phyloP scores from a whole-genome alignment of 352 stramenopile species.

The Bremia lactucae region DNA sequence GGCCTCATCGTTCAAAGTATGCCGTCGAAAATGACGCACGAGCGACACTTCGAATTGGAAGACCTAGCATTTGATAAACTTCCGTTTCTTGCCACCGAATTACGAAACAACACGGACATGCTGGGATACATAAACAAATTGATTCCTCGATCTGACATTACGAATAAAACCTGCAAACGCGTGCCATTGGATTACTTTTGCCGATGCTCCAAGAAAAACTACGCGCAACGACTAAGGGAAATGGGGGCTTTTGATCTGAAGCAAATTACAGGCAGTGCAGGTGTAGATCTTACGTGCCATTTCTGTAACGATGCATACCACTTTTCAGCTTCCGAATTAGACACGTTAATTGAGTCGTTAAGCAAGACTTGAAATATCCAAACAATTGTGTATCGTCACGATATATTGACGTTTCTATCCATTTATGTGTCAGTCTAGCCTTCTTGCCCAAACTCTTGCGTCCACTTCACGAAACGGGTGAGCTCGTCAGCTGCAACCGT shows the following conservation, averaged over 20 bases:
- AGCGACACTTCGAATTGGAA: slow-evolving; percentile 49
- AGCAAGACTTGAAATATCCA: slow-evolving; percentile 4
- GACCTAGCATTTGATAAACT: slow-evolving; percentile 52
- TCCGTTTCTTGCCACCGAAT: slow-evolving; percentile 29
- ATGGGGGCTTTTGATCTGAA: slow-evolving; percentile 39
- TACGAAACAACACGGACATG: slow-evolving; percentile 47
- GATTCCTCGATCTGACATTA: slow-evolving; percentile 58
- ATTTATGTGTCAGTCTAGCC: slow-evolving; percentile 52
- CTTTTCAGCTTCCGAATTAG: slow-evolving; percentile 44
- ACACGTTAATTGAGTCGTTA: slow-evolving; percentile 23
- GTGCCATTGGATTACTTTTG: slow-evolving; percentile 78
- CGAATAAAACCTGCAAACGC: slow-evolving; percentile 38
- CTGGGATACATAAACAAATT: slow-evolving; percentile 66
- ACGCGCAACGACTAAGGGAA: slow-evolving; percentile 36
- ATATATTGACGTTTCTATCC: slow-evolving; percentile 13
- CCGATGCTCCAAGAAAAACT: slow-evolving; percentile 69
- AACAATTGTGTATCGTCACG: slow-evolving; percentile 21
- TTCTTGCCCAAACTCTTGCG: slow-evolving; percentile 98
- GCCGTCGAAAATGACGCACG: slow-evolving; percentile 38
- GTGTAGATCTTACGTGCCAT: slow-evolving; percentile 69
- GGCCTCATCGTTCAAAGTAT: slow-evolving; percentile 81
- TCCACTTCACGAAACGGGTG: slow-evolving; percentile 97
- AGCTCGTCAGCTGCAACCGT: slow-evolving; percentile 96
- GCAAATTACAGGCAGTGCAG: slow-evolving; percentile 36
- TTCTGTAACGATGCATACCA: slow-evolving; percentile 79